Base-by-base conservation (phyloP, 2,329 filamentous ascomycete species). In the Fusarium sp. region DNA sequence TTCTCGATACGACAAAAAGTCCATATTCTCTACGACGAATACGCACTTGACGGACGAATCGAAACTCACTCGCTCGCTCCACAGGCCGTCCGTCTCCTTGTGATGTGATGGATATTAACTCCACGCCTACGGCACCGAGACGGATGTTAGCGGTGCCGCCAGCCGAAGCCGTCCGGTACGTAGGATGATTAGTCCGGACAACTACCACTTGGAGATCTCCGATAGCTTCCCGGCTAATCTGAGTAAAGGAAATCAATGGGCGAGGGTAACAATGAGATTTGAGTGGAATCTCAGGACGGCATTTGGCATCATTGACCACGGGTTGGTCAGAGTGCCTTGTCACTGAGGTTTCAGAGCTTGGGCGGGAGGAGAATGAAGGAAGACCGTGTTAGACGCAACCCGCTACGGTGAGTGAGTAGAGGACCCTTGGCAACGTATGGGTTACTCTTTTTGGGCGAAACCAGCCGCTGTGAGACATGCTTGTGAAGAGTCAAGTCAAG, bases 111-210 rank as follows among this genome's bases (percentile, higher is more conserved):
- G 7, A 41, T 26, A 35, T 27, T 62, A 42, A 48, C 56, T 50
- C 33, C 44, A 38, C 42, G 46, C 57, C 48, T 55, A 35, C 30
- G 17, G 42, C 30, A 55, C 33, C 50, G 42, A 46, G 42, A 62
- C 63, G 56, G 64, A 41, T 56, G 42, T 67, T 67, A 63, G 56
- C 56, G 64, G 48, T 67, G 64, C 64, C 64, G 63, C 27, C 49
- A 49, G 44, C 63, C 56, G 64, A 55, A 67, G 56, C 49, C 37
- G 48, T 37, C 33, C 38, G 15, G 60, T 48, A 49, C 23, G 26
- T 23, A 38, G 20, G 23, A 15, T 27, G 17, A 18, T 17, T 40
- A 66, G 40, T 35, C 37, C 37, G 23, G 23, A 37, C 14, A 59
- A 26, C 38, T 59, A 32, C 44, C 37, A 35, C 44, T 41, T 50